Evolutionary conservation across 2,329 filamentous ascomycete species (phyloP).

Genomic region (Xylaria sp.): DNA sequence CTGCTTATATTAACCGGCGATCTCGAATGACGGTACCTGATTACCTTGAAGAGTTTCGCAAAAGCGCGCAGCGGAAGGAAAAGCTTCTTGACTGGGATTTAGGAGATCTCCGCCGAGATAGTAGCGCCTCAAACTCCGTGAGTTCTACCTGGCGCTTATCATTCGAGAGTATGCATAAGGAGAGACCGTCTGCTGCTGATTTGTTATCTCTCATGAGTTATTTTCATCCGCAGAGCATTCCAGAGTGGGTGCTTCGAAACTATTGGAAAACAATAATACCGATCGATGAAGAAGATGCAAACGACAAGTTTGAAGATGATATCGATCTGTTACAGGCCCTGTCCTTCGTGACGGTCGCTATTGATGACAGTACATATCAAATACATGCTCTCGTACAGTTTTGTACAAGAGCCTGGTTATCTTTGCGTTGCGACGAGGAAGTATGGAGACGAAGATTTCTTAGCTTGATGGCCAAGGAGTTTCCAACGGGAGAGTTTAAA

Average conservation of each 20-base stretch:
- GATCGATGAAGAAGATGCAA: background rate
- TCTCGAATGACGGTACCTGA: background rate
- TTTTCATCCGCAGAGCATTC: background rate
- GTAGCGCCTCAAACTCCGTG: background rate
- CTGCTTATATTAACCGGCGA: background rate
- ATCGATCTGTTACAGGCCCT: background rate
- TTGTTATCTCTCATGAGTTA: constrained; percentile 1
- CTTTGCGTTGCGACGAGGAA: background rate
- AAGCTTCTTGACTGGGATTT: background rate
- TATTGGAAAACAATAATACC: background rate
- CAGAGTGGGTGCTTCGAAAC: background rate
- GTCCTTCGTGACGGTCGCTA: background rate
- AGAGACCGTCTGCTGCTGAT: background rate
- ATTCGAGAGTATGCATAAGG: background rate
- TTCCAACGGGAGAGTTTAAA: background rate
- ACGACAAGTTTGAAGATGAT: too few relatives aligned
- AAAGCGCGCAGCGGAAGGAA: background rate
- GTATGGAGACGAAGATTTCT: background rate
- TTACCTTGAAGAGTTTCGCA: background rate
- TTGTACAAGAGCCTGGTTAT: background rate
- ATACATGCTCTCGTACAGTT: background rate
- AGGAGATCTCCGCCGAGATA: background rate
- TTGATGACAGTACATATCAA: background rate
- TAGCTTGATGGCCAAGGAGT: background rate
- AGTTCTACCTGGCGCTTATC: background rate